These are phyloP conservation scores for Thymus mandschuricus DNA, from an alignment of 257 asterid species.

Conservation along the genomic window DNA sequence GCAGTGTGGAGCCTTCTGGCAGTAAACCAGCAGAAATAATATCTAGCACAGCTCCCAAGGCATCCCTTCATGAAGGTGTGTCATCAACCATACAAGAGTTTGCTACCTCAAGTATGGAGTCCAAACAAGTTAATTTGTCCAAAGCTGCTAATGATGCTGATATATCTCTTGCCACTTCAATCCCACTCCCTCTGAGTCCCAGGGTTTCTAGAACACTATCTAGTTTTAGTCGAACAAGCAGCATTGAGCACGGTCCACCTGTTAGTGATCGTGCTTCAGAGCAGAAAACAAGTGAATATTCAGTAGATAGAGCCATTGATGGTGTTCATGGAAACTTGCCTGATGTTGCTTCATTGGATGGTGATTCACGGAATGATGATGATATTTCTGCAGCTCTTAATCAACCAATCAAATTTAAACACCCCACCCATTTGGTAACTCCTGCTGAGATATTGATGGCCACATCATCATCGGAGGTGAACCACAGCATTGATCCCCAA, in stretches of 20 bases:
- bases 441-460: conserved; percentile 95
- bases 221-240: conserved; percentile 62
- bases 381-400: conserved; percentile 61
- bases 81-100: conserved; percentile 50
- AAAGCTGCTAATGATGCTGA: conserved; percentile 44
- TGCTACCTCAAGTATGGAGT: conserved; percentile 49
- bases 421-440: conserved; percentile 96
- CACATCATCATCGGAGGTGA: conserved; percentile 70
- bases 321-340: conserved; percentile 49
- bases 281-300: conserved; percentile 59
- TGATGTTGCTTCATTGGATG: conserved; percentile 64
- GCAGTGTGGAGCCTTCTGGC: conserved; percentile 50
- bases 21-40: conserved; percentile 52
- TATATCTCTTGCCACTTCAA: conserved; percentile 57
- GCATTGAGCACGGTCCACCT: conserved; percentile 56
- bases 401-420: conserved; percentile 75
- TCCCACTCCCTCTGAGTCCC: conserved; percentile 77
- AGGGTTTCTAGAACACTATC: conserved; percentile 68
- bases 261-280: conserved; percentile 51
- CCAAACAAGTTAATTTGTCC: conserved; percentile 49
- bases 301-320: conserved; percentile 79
- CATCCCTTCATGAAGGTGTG: conserved; percentile 51
- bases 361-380: conserved; percentile 57
- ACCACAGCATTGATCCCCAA: conserved; percentile 55
- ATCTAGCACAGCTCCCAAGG: conserved; percentile 62